Conservation (phyloP, 345 rosid species). For the Sapria himalayana region DNA sequence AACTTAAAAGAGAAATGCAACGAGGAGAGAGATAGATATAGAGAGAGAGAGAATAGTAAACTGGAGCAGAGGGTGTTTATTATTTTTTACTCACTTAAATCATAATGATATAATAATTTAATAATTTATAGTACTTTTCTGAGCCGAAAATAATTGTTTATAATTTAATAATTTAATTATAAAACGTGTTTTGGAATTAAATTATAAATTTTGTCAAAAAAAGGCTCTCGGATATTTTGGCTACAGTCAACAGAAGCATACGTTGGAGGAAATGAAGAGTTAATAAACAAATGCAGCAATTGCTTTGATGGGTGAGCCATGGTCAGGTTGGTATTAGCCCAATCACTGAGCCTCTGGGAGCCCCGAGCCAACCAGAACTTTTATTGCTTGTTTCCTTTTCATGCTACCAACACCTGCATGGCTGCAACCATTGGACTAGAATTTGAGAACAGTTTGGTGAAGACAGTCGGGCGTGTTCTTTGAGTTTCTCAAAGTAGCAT, state of each 20-base stretch:
- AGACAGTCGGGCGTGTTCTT: too few species aligned
- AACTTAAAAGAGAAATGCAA: slow-evolving; percentile 6
- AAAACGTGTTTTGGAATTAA: too few species aligned
- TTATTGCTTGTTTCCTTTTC: too few species aligned
- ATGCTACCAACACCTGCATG: too few species aligned
- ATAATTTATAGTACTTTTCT: slow-evolving; percentile 10
- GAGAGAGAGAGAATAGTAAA: slow-evolving; percentile 4
- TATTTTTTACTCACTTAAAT: slow-evolving; percentile 5
- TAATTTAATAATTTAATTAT: too few species aligned
- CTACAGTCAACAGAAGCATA: too few species aligned
- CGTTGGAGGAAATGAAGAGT: slow-evolving; percentile 44
- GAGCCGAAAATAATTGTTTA: too few species aligned
- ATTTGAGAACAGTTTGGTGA: too few species aligned
- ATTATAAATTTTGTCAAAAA: too few species aligned
- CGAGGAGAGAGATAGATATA: slow-evolving; percentile 4
- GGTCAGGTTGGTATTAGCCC: slow-evolving; percentile 40
- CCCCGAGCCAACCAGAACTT: slow-evolving; percentile 8
- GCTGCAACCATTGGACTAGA: too few species aligned
- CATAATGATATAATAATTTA: slow-evolving; percentile 5
- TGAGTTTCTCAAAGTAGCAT: too few species aligned
- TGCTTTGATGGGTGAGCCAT: slow-evolving; percentile 59
- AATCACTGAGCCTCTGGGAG: slow-evolving; percentile 1
- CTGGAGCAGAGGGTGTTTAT: not conserved
- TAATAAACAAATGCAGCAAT: slow-evolving; percentile 35
- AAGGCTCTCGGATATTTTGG: too few species aligned